A percentile compares a stretch with the other conserved stretches of the same genome.
These are phyloP conservation scores for Exophiala viscosa DNA, from an alignment of 2,329 filamentous ascomycete genomes.

Conservation along the genomic window DNA sequence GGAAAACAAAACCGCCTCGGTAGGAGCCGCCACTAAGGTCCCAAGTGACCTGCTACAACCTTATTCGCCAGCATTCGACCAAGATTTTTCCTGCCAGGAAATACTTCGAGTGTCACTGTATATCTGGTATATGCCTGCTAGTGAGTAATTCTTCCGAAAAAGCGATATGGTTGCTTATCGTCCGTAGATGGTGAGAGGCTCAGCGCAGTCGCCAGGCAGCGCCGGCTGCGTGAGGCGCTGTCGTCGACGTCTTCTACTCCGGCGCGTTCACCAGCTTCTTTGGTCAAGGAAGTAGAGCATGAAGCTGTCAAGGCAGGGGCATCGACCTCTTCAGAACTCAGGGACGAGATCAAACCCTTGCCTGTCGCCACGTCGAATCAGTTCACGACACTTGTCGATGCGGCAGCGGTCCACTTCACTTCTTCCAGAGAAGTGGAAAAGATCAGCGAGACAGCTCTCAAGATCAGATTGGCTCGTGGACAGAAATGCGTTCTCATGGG, in stretches of 20 bases:
- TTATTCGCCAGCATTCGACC: neutral
- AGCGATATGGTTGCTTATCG: neutral
- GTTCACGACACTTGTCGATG: constrained; percentile 21
- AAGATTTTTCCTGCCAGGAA: neutral
- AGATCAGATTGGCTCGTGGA: constrained; percentile 20
- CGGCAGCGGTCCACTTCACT: constrained; percentile 22
- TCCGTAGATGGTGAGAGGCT: constrained; percentile 20
- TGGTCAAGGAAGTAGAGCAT: neutral
- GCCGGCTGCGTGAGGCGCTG: constrained; percentile 17
- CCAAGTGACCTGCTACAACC: neutral
- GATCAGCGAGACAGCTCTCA: constrained; percentile 15
- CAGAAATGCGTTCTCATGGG: constrained; percentile 48
- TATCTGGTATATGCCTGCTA: constrained; percentile 15
- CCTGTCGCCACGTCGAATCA: constrained; percentile 12
- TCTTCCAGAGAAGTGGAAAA: constrained; percentile 21
- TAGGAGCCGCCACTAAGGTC: constrained; percentile 5
- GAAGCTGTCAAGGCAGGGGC: neutral
- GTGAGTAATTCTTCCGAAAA: constrained; percentile 6
- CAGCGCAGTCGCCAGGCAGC: constrained; percentile 20
- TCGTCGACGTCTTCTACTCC: constrained; percentile 5
- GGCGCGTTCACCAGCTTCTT: neutral
- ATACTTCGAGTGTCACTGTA: neutral
- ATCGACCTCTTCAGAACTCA: neutral
- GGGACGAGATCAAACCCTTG: neutral
- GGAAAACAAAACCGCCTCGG: constrained; percentile 1